phyloP scores from a whole-genome alignment of 495 filamentous ascomycete species.

The Neurospora discreta region DNA sequence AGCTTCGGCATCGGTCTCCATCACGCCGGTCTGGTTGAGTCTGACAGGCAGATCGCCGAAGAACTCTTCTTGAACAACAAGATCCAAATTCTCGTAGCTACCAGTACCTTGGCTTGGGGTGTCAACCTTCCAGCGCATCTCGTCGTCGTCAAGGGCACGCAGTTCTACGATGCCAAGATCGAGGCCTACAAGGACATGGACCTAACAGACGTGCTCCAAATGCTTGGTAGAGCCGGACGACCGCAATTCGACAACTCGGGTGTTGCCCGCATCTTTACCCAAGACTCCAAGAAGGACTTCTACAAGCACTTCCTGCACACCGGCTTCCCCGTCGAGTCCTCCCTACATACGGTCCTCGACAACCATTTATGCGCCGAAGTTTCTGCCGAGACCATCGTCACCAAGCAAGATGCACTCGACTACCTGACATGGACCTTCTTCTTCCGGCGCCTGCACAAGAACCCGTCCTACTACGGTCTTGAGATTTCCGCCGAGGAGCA shows the following conservation, averaged over 20 bases:
- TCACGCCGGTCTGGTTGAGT: constrained; percentile 93
- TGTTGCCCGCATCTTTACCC: constrained; percentile 92
- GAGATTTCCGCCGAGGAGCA: constrained; percentile 92
- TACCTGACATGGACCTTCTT: constrained; percentile 99
- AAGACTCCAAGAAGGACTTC: constrained; percentile 97
- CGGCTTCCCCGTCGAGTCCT: constrained; percentile 94
- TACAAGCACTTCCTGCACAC: constrained; percentile 99
- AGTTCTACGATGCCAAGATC: constrained; percentile 96
- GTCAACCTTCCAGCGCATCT: constrained; percentile 96
- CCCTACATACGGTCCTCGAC: constrained; percentile 89
- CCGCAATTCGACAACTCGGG: constrained; percentile 95
- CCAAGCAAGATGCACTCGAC: constrained; percentile 94
- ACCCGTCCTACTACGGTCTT: constrained; percentile 94
- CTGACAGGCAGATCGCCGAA: constrained; percentile 80
- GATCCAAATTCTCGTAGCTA: constrained; percentile 95
- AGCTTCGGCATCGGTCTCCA: constrained; percentile 96
- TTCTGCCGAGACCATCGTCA: constrained; percentile 79
- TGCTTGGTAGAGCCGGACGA: constrained; percentile 90
- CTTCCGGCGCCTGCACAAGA: constrained; percentile 94
- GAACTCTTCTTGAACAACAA: constrained; percentile 96
- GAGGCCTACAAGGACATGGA: constrained; percentile 99
- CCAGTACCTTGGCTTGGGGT: constrained; percentile 93
- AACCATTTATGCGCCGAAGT: constrained; percentile 96
- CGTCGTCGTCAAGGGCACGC: constrained; percentile 95
- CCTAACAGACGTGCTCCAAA: constrained; percentile 94